Base-by-base conservation (phyloP, 2,329 filamentous ascomycete species). In the Phyllosticta ampelicida region DNA sequence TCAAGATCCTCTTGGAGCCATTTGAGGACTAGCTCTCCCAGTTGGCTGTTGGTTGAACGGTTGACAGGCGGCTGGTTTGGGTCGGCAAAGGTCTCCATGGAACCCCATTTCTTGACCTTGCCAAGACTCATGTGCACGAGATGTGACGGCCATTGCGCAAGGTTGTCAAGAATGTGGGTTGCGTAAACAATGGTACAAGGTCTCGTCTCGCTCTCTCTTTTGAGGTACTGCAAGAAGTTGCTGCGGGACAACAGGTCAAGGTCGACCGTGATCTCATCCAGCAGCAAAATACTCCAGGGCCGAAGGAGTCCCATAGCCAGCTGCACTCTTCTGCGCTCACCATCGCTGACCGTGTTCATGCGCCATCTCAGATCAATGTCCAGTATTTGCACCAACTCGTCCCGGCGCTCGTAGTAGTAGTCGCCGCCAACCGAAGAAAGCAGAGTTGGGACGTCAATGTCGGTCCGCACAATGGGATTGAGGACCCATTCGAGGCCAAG, bases 241-340 rank as follows among this genome's bases (percentile, higher is more conserved):
- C 85, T 85, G 16, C 94, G 82, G 58, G 84, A 88, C 61, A 96
- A 80, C 60, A 99, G 80, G 72, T 99, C 94, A 61, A 99, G 77
- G 71, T 99, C 94, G 9, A 99, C 94, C 0, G 94, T 99, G 71
- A 97, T 96, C 72, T 97, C 92, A 70, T 99, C 94, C 48, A 99
- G 80, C 56, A 99, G 78, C 26, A 99, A 77, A 3, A 99, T 86
- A 10, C 84, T 85, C 94, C 94, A 99, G 0, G 94, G 94, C 2
- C 92, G 80, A 51, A 99, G 74, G 9, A 99, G 78, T 0, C 94
- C 94, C 94, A 99, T 99, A 61, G 91, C 91, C 8, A 99, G 80
- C 77, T 99, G 94, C 5, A 99, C 94, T 18, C 94, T 81, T 16
- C 94, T 80, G 16, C 94, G 77, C 77, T 99, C 94, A 55, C 94